phyloP scores from a whole-genome alignment of 352 stramenopile species.

The Pythium utonaiense region DNA sequence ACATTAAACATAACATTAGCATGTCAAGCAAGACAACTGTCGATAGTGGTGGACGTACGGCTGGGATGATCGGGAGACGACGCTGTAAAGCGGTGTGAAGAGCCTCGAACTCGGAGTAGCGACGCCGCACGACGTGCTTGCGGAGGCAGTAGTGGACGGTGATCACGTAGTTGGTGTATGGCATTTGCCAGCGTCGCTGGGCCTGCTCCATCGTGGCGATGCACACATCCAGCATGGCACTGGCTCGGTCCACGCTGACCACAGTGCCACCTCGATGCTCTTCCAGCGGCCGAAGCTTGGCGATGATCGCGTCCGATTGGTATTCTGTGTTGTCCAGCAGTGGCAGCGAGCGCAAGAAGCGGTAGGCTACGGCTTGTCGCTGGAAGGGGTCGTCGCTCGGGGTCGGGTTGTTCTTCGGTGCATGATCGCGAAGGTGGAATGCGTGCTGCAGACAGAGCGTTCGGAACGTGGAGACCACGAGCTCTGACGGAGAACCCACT shows the following conservation, averaged over 20 bases:
- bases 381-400: constrained; percentile 33
- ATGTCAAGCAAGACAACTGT: background rate
- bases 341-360: constrained; percentile 56
- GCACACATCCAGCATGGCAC: constrained; percentile 56
- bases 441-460: constrained; percentile 40
- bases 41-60: constrained; percentile 12
- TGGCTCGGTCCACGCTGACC: constrained; percentile 34
- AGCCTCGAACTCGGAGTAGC: constrained; percentile 60
- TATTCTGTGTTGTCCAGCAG: constrained; percentile 39
- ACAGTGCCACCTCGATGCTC: constrained; percentile 11
- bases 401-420: background rate
- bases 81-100: constrained; percentile 39
- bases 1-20: background rate
- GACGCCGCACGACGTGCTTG: constrained; percentile 57
- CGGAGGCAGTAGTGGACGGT: constrained; percentile 70
- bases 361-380: constrained; percentile 59
- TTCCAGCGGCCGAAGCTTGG: constrained; percentile 43
- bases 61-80: constrained; percentile 50
- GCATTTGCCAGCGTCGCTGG: constrained; percentile 43
- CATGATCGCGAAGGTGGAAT: constrained; percentile 22
- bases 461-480: constrained; percentile 48
- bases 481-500: constrained; percentile 40
- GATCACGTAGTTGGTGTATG: constrained; percentile 76
- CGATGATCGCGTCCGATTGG: constrained; percentile 29
- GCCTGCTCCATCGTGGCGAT: constrained; percentile 62